Evolutionary conservation across 106 monocot species (phyloP).

Genomic region (Narthecium ossifragum): DNA sequence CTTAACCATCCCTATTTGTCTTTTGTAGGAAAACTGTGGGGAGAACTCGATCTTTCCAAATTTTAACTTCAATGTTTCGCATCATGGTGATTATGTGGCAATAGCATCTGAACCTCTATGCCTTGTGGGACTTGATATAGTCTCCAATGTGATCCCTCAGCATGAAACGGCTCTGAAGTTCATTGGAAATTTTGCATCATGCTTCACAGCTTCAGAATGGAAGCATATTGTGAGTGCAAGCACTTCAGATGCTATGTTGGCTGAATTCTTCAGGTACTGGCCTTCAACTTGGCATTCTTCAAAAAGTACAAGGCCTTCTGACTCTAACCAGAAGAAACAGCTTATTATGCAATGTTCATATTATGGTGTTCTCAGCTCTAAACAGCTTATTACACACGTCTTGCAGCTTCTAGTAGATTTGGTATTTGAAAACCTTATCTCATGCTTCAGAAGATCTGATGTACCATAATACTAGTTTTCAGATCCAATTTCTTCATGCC

Average conservation of each 20-base stretch:
- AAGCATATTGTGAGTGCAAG: conserved; percentile 34
- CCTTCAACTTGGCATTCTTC: neutral
- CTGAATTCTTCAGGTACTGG: conserved; percentile 3
- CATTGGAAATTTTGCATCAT: conserved; percentile 30
- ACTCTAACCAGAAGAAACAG: neutral
- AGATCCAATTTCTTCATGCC: neutral
- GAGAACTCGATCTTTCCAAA: conserved; percentile 10
- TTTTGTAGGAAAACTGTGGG: conserved; percentile 9
- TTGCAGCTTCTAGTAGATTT: too few relatives aligned
- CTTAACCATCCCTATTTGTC: neutral
- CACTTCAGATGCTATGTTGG: conserved; percentile 24
- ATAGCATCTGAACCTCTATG: conserved; percentile 55
- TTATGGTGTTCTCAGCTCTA: neutral
- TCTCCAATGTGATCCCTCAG: conserved; percentile 21
- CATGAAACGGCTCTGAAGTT: conserved; percentile 28
- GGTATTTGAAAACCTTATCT: too few relatives aligned
- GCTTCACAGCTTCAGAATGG: conserved; percentile 62
- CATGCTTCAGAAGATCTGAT: too few relatives aligned
- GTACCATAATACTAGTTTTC: too few relatives aligned
- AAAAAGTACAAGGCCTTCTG: neutral
- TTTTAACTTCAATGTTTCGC: conserved; percentile 59
- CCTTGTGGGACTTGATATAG: conserved; percentile 67
- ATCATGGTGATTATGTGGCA: conserved; percentile 66
- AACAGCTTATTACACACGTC: too few relatives aligned
- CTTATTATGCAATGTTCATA: neutral